Evolutionary conservation across 2,329 filamentous ascomycete genomes (phyloP), one percentile per base, ranked within the genome.

Genomic region (Rhynchosporium agropyri): DNA sequence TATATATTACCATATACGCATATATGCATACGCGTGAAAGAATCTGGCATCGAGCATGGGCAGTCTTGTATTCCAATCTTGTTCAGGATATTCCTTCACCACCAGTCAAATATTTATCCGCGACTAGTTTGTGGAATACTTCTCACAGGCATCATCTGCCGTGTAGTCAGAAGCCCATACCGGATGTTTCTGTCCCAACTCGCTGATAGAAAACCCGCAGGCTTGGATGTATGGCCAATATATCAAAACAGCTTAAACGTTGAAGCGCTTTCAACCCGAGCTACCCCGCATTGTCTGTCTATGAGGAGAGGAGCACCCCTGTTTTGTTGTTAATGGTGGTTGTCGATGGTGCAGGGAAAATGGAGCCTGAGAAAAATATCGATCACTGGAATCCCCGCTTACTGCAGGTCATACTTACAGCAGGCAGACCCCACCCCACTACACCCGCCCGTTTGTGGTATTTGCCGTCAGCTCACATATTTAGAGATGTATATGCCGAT

Each of bases 1-100:
- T 28, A 67, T 45, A 67, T 67, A 67, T 65, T 65, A 61, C 62
- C 61, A 55, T 54, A 62, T 60, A 63, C 53, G 42, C 36, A 51
- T 60, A 67, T 63, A 66, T 64, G 66, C 33, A 61, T 43, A 26
- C 12, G 12, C 8, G 28, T 31, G 20, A 3, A 20, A 20, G 20
- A 20, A 20, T 20, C 20, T 20, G 20, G 20, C 20, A 20, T 20
- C 20, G 20, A 20, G 20, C 20, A 20, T 20, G 20, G 20, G 20
- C 46, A 13, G 46, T 49, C 26, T 29, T 49, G 26, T 20, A 20
- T 20, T 20, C 20, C 20, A 20, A 20, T 20, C 1, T 20, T 20
- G 20, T 20, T 20, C 20, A 20, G 20, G 20, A 36, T 36, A 10
- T 36, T 36, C 9, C 9, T 36, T 5, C 33, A 36, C 33, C 33